These are phyloP conservation scores for Xerocomus minutiporus DNA, from an alignment of 1,284 basidiomycete genomes.

Conservation along the genomic window DNA sequence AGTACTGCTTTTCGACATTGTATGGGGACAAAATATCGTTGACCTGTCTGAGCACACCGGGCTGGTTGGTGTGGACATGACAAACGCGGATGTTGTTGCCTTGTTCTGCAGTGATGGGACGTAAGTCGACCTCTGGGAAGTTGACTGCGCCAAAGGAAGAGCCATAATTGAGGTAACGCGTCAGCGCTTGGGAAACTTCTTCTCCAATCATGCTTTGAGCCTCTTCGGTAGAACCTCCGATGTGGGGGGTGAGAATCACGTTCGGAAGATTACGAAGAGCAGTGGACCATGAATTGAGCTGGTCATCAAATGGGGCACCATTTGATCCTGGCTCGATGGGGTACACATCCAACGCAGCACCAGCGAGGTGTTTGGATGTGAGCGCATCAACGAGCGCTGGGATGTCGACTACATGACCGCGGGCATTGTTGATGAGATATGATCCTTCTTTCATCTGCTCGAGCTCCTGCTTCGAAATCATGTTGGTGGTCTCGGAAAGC, in stretches of 20 bases:
- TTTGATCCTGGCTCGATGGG: constrained; percentile 91
- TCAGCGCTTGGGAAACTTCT: constrained; percentile 85
- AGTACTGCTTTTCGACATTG: constrained; percentile 99
- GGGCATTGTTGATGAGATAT: constrained; percentile 98
- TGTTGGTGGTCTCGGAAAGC: constrained; percentile 90
- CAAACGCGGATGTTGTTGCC: constrained; percentile 84
- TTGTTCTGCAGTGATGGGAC: constrained; percentile 85
- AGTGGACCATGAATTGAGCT: constrained; percentile 78
- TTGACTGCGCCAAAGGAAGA: constrained; percentile 92
- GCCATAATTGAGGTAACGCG: constrained; percentile 91
- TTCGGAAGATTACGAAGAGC: constrained; percentile 75
- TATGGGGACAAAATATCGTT: constrained; percentile 91
- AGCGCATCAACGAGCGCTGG: constrained; percentile 83
- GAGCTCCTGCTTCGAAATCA: constrained; percentile 82
- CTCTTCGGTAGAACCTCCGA: constrained; percentile 98
- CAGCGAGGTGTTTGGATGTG: constrained; percentile 83
- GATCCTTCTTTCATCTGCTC: constrained; percentile 92
- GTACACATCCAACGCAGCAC: constrained; percentile 94
- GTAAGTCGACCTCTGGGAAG: constrained; percentile 98
- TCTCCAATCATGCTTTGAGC: constrained; percentile 97
- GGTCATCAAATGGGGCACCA: constrained; percentile 81
- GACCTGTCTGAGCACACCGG: constrained; percentile 93
- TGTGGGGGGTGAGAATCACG: constrained; percentile 95
- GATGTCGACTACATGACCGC: constrained; percentile 94
- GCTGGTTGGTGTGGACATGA: constrained; percentile 96